Percentiles rank a stretch among this genome's conserved stretches.
Evolutionary conservation across 2,329 filamentous ascomycete genomes (phyloP).

Genomic region (Fusarium sp.): DNA sequence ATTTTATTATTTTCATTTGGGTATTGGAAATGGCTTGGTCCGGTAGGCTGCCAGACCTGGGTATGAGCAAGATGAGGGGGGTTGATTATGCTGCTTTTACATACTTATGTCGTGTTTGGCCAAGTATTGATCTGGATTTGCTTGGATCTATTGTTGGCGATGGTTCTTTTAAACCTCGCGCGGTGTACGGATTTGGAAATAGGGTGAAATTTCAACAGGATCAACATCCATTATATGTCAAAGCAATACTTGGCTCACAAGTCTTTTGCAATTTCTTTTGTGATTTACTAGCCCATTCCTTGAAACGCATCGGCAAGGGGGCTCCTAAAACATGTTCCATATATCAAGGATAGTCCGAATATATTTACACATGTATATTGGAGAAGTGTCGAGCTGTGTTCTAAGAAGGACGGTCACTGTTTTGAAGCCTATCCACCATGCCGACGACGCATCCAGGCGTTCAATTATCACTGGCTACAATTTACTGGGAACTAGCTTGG

Average conservation of each 20-base stretch:
- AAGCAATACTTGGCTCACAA: constrained; percentile 19
- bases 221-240: constrained; percentile 10
- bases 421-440: too few species aligned
- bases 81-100: constrained; percentile 24
- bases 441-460: too few species aligned
- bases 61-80: constrained; percentile 17
- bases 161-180: constrained; percentile 13
- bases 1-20: neutral
- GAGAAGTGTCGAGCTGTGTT: neutral
- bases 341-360: neutral
- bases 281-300: constrained; percentile 1
- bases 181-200: constrained; percentile 28
- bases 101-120: constrained; percentile 26
- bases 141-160: constrained; percentile 21
- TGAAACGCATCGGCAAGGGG: neutral
- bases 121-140: constrained; percentile 18
- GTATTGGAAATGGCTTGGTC: constrained; percentile 8
- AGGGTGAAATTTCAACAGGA: constrained; percentile 23
- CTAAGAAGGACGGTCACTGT: too few species aligned
- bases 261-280: constrained; percentile 16
- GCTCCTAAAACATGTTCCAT: neutral
- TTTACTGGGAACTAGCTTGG: neutral
- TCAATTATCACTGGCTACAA: neutral
- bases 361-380: neutral
- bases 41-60: constrained; percentile 6